phyloP scores from a whole-genome alignment of 257 asterid genomes.

The Solanum pennellii region DNA sequence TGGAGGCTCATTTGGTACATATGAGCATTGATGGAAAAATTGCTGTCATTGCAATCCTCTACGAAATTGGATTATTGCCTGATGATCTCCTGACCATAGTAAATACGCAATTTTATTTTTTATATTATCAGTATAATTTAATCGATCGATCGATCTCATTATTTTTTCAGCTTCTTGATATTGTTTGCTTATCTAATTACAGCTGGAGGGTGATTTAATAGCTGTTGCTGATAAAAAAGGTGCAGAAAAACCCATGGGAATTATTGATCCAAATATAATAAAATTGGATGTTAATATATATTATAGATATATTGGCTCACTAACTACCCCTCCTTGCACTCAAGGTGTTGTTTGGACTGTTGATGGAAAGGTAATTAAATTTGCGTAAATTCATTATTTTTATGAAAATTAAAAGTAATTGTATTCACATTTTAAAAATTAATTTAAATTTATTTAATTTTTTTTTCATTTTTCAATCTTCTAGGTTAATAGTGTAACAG shows the following conservation, averaged over 20 bases:
- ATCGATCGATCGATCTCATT: no score
- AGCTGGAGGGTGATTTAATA: constrained; percentile 24
- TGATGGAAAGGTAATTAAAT: constrained; percentile 24
- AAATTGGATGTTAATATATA: constrained; percentile 36
- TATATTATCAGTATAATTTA: not conserved
- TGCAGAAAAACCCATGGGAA: constrained; percentile 16
- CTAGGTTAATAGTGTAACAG: constrained; percentile 44
- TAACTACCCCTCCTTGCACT: constrained; percentile 66
- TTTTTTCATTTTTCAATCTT: not conserved
- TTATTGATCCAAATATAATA: constrained; percentile 23
- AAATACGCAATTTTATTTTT: no score
- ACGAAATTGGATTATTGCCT: constrained; percentile 9
- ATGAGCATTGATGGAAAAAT: not conserved
- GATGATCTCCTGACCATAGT: no score
- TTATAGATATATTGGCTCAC: constrained; percentile 57
- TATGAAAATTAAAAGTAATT: not conserved
- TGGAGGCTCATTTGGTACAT: constrained; percentile 1
- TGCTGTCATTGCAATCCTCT: constrained; percentile 13
- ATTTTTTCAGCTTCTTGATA: no score
- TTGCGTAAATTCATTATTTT: not conserved
- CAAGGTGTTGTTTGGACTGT: constrained; percentile 44
- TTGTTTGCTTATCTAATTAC: no score
- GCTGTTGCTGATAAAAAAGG: constrained; percentile 5
- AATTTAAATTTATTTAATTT: not conserved
- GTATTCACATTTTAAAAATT: not conserved